Base-by-base conservation (phyloP, 2,329 filamentous ascomycete species). In the Pseudogymnoascus sp. region DNA sequence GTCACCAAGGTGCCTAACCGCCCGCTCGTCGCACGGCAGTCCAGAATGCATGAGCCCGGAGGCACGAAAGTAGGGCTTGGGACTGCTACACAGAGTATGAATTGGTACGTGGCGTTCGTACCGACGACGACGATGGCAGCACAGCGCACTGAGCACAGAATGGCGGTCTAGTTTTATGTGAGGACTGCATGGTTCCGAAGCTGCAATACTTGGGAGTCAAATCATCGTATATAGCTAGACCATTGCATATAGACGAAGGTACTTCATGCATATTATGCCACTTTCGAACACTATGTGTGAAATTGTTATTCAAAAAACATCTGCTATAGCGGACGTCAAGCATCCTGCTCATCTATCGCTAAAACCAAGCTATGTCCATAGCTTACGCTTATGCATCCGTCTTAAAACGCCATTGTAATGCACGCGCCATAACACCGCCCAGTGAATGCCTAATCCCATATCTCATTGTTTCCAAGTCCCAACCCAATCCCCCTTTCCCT, bases 401-500 rank as follows among this genome's bases (percentile, higher is more conserved):
- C 23, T 48, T 18, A 28, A 48, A 39, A 48, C 41, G 10, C 41
- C 41, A 48, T 28, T 9, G 10, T 15, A 48, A 48, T 48, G 23
- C 41, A 48, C 28, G 5, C n/a, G 28, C n/a, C 41, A 10, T 1
- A 28, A 28, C n/a, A 18, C 23, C 41, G n/a, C 41, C n/a, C 41
- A 28, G 41, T 8, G 8, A 48, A 28, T n/a, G 23, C 41, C 8
- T 48, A 48, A 48, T 48, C 41, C 41, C 41, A 48, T 28, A 48
- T 34, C 26, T 57, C 52, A 3, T 35, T 30, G n/a, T 57, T 21
- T 12, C 57, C 35, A 38, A 30, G 12, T 37, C 85, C 82, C 62
- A 85, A 64, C 1, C 91, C 90, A 65, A 95, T 88, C 0, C 90
- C 87, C 71, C 85, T 88, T 62, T 74, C 76, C 59, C 89, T 78